Conservation (phyloP, 441 rosid species). For the Euphorbia neoarborescens region DNA sequence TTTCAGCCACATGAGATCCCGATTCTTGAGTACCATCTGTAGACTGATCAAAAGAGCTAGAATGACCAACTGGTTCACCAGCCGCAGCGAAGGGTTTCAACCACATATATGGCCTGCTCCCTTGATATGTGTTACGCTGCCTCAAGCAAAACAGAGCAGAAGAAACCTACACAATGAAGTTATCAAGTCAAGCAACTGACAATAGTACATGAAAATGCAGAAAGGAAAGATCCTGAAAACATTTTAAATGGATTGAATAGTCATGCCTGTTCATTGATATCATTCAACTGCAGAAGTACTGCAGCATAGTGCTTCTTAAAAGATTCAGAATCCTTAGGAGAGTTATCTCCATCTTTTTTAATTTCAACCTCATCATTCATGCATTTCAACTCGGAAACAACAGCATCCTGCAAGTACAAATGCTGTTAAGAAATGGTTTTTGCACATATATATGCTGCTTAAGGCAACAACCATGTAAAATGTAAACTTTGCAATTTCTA, state of each 20-base stretch:
- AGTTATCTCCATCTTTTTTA: constrained; percentile 36
- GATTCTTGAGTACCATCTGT: constrained; percentile 42
- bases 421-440: constrained; percentile 7
- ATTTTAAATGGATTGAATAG: constrained; percentile 21
- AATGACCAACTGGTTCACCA: constrained; percentile 30
- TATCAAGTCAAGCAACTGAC: constrained; percentile 11
- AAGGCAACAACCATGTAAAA: constrained; percentile 7
- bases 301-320: constrained; percentile 61
- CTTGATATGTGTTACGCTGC: constrained; percentile 47
- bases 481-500: constrained; percentile 1
- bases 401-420: constrained; percentile 43
- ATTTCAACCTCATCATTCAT: constrained; percentile 45
- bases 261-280: constrained; percentile 60
- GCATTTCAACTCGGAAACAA: constrained; percentile 48
- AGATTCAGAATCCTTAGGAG: constrained; percentile 49
- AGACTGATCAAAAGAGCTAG: constrained; percentile 24
- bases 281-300: constrained; percentile 58
- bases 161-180: constrained; percentile 43
- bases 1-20: constrained; percentile 64
- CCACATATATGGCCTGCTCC: constrained; percentile 29
- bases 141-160: constrained; percentile 46
- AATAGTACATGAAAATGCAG: neutral
- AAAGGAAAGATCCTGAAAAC: constrained; percentile 10
- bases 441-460: neutral
- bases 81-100: constrained; percentile 27